Evolutionary conservation across 441 rosid species (phyloP), one percentile per base, ranked within the genome.

Genomic region (Sinapis alba): DNA sequence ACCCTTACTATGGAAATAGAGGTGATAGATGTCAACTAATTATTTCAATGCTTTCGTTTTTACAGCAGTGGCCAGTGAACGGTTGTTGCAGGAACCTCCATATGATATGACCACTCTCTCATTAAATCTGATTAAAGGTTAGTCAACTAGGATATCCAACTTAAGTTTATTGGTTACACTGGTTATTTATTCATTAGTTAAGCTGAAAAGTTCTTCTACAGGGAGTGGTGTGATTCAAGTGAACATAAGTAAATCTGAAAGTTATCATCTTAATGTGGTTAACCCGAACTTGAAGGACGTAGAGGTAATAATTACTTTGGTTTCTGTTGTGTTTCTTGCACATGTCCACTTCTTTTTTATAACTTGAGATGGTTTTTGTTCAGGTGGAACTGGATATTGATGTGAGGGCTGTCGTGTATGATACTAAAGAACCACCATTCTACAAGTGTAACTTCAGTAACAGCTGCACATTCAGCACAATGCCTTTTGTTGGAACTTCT

Each of bases 71-170:
- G 79, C 84, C 59, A 38, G 82, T 64, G 79, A 78, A 45, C 86
- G 89, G 97, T 80, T 83, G 28, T 83, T 80, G 56, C 80, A 83
- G 66, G 78, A 90, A 65, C 86, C 86, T 63, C 69, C 83, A 59
- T 83, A 73, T 83, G 89, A 89, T 4, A 2, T 3, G 7, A 79
- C 78, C 18, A 79, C 86, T 59, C 77, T 84, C 75, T 88, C 96
- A 7, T 87, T 92, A 95, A 87, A 88, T 70, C 68, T 82, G 69
- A 63, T 95, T 78, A 81, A 75, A n/a, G 99, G 98, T 91, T 69
- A 85, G 91, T 72, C 59, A 53, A 73, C 32, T 72, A 9, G 38
- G 59, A 64, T 62, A 50, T 70, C 58, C 45, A 47, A 72, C 16
- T 41, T 28, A 69, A 26, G 54, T 36, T 65, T 69, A 69, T 62